Evolutionary conservation across 257 asterid species (phyloP).

Genomic region (Schizonepeta tenuifolia): DNA sequence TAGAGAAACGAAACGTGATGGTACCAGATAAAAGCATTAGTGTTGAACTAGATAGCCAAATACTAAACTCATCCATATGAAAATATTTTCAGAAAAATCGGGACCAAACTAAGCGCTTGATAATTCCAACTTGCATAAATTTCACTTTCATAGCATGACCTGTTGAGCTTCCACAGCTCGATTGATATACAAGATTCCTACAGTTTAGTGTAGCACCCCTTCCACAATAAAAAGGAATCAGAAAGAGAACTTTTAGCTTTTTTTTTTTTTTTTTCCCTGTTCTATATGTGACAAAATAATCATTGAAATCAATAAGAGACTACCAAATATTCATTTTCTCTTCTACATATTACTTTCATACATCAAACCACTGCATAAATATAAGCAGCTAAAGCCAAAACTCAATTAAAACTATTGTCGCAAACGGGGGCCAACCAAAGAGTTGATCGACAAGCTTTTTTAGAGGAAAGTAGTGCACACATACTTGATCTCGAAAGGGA

Average conservation of each 20-base stretch:
- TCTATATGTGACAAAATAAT: not conserved
- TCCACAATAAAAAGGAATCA: not conserved
- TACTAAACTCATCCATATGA: not conserved
- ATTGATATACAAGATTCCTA: not conserved
- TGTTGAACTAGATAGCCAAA: not conserved
- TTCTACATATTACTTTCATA: not conserved
- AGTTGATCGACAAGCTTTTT: constrained; percentile 13
- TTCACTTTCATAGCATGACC: not conserved
- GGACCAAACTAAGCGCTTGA: not conserved
- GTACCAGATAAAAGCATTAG: not conserved
- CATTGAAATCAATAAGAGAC: not conserved
- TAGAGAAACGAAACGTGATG: not conserved
- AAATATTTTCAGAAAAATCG: not conserved
- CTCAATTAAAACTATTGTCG: too few species aligned
- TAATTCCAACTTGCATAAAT: not conserved
- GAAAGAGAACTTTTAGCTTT: not conserved
- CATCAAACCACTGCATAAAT: too few species aligned
- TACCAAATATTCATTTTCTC: too few species aligned
- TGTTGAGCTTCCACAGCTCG: not conserved
- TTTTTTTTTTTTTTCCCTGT: not conserved
- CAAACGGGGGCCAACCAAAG: too few species aligned
- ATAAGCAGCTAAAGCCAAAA: too few species aligned
- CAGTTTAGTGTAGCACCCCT: constrained; percentile 9
- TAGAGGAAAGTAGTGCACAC: constrained; percentile 44
- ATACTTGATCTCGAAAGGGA: constrained; percentile 77